phyloP scores from a whole-genome alignment of 2,329 filamentous ascomycete genomes.

The Penicillium oxalicum region DNA sequence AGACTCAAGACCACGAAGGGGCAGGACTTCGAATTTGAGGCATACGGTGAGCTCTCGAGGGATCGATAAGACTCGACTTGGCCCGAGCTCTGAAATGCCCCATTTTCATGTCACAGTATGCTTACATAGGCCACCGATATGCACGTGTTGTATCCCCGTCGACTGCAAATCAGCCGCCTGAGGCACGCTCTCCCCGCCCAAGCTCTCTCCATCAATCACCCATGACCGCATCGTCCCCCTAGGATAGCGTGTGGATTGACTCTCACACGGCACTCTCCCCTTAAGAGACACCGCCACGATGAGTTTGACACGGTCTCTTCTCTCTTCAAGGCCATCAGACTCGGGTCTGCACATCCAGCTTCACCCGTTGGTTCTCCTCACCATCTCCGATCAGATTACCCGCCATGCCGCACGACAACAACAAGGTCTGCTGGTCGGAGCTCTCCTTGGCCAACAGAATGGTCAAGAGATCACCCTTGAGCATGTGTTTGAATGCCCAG shows the following conservation, averaged over 20 bases:
- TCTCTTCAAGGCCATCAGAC: conserved; percentile 65
- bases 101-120: too few relatives aligned
- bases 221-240: conserved; percentile 14
- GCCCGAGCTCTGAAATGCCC: too few relatives aligned
- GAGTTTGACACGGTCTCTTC: conserved; percentile 49
- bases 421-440: conserved; percentile 71
- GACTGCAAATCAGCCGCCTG: background rate
- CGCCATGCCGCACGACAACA: conserved; percentile 75
- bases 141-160: too few relatives aligned
- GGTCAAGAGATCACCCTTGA: conserved; percentile 87
- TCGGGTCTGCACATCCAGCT: conserved; percentile 73
- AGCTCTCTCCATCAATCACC: conserved; percentile 25
- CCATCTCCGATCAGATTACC: conserved; percentile 94
- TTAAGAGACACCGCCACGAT: conserved; percentile 41
- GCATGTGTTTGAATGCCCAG: conserved; percentile 80
- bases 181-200: conserved; percentile 12
- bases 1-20: background rate
- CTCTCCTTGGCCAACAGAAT: conserved; percentile 84
- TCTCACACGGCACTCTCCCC: too few relatives aligned
- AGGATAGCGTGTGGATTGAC: too few relatives aligned
- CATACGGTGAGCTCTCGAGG: too few relatives aligned
- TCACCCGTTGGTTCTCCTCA: conserved; percentile 90
- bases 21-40: too few relatives aligned
- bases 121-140: too few relatives aligned
- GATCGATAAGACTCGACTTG: too few relatives aligned